Percentiles rank a stretch among this genome's conserved stretches.
phyloP scores from a whole-genome alignment of 2,329 filamentous ascomycete genomes.

The Ophiocordyceps sinensis region DNA sequence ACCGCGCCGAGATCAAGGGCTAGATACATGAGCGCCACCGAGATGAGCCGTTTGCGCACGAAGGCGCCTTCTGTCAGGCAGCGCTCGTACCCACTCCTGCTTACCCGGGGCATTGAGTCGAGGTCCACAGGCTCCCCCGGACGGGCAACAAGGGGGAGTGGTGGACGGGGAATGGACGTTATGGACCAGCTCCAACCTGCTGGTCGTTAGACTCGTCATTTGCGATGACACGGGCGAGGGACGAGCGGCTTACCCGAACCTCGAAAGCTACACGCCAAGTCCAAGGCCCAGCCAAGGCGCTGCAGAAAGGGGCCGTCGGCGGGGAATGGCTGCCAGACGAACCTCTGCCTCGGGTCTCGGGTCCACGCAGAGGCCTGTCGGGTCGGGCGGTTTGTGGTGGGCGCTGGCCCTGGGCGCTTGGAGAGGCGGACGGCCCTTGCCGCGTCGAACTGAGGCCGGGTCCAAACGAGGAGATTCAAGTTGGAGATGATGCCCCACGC shows the following conservation, averaged over 20 bases:
- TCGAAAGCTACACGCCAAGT: slow-evolving; percentile 39
- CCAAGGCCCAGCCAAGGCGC: slow-evolving; percentile 40
- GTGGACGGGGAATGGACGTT: slow-evolving; percentile 31
- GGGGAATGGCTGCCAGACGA: slow-evolving; percentile 48
- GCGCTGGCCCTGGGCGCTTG: background rate
- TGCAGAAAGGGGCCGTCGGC: slow-evolving; percentile 29
- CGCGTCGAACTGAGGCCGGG: slow-evolving; percentile 39
- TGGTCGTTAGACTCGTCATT: background rate
- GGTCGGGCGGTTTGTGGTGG: background rate
- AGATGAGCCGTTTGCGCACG: slow-evolving; percentile 26
- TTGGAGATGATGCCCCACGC: slow-evolving; percentile 36
- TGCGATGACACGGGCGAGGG: background rate
- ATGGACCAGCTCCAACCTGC: slow-evolving; percentile 45
- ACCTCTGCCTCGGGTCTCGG: slow-evolving; percentile 11
- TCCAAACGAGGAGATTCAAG: slow-evolving; percentile 36
- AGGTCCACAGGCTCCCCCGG: slow-evolving; percentile 25
- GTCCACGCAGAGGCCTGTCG: background rate
- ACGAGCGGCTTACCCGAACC: slow-evolving; percentile 30
- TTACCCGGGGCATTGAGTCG: slow-evolving; percentile 24
- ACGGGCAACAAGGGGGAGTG: slow-evolving; percentile 17
- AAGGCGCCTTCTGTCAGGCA: slow-evolving; percentile 28
- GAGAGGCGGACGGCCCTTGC: slow-evolving; percentile 29
- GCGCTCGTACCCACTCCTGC: slow-evolving; percentile 30
- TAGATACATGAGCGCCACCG: slow-evolving; percentile 45
- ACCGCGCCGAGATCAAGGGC: slow-evolving; percentile 56